phyloP scores from a whole-genome alignment of 495 filamentous ascomycete genomes.

The Penicillium fimorum region DNA sequence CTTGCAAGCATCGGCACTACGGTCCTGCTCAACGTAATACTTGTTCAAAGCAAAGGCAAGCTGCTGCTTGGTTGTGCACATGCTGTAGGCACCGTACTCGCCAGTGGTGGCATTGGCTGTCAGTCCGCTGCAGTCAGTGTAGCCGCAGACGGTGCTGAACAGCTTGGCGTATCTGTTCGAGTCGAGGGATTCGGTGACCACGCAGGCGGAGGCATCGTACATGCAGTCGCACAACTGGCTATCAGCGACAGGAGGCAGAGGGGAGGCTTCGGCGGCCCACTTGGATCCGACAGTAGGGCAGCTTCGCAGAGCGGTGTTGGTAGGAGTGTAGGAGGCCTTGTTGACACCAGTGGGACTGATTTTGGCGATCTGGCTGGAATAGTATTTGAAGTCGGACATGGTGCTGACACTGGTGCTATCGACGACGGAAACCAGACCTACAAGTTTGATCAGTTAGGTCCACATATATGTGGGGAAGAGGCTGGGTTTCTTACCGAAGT shows the following conservation, averaged over 20 bases:
- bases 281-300: conserved; percentile 65
- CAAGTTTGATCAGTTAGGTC: not conserved
- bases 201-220: conserved; percentile 66
- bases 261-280: conserved; percentile 66
- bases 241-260: conserved; percentile 80
- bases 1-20: conserved; percentile 61
- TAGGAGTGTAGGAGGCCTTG: conserved; percentile 68
- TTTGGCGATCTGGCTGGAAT: conserved; percentile 67
- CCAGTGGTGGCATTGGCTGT: conserved; percentile 66
- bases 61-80: conserved; percentile 77
- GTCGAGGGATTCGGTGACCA: conserved; percentile 50
- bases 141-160: conserved; percentile 73
- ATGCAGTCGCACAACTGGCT: conserved; percentile 77
- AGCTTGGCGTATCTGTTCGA: conserved; percentile 58
- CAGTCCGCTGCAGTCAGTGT: conserved; percentile 68
- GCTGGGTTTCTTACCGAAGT: conserved; percentile 63
- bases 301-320: conserved; percentile 66
- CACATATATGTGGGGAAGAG: not conserved
- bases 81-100: conserved; percentile 82
- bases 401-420: conserved; percentile 57
- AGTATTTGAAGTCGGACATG: conserved; percentile 70
- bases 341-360: conserved; percentile 64
- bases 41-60: conserved; percentile 77
- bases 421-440: conserved; percentile 68
- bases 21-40: conserved; percentile 69